Evolutionary conservation across 441 rosid species (phyloP), one percentile per base, ranked within the genome.

Genomic region (Manihot esculenta): DNA sequence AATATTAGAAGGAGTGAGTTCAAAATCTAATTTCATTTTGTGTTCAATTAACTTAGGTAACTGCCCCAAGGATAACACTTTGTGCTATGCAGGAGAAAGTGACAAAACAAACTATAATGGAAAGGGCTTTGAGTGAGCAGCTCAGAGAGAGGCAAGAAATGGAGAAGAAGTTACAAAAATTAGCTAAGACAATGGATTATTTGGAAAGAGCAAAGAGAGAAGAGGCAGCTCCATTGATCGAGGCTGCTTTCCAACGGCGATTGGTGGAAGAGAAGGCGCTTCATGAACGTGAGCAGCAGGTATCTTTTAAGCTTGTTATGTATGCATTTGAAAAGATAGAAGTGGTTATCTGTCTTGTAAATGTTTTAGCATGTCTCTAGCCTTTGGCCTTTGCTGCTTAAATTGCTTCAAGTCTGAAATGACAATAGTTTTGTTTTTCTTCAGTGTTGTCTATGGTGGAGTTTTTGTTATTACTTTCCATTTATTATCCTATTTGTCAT

Each of bases 131-230:
- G 82, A 92, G 71, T 42, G 98, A 92, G 83, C 99, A 96, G 79
- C 84, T 93, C 23, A 83, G 89, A 80, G 99, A 89, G 84, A 88
- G 95, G 79, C 98, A 93, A 72, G 99, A 96, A 78, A 84, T 83
- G 86, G 99, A 96, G 84, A 96, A 94, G 80, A 96, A 92, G 67
- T 77, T 90, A n/a, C 98, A 88, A 48, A 96, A 93, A 69, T 82
- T 89, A 38, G 96, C 83, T 18, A 96, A 89, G 80, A 92, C 97
- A 9, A 90, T 94, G 99, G 99, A 93, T 82, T 85, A 92, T 76
- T 68, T 96, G 80, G 99, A 96, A 82, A 84, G 98, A 63, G 99
- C 98, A 18, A 96, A 96, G 83, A 85, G 99, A 82, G 98, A 94
- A 79, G 98, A 89, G 83, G 94, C 96, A 49, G 94, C 98, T 66